Base-by-base conservation (phyloP, 2,329 filamentous ascomycete species). In the Apiospora pterosperma region DNA sequence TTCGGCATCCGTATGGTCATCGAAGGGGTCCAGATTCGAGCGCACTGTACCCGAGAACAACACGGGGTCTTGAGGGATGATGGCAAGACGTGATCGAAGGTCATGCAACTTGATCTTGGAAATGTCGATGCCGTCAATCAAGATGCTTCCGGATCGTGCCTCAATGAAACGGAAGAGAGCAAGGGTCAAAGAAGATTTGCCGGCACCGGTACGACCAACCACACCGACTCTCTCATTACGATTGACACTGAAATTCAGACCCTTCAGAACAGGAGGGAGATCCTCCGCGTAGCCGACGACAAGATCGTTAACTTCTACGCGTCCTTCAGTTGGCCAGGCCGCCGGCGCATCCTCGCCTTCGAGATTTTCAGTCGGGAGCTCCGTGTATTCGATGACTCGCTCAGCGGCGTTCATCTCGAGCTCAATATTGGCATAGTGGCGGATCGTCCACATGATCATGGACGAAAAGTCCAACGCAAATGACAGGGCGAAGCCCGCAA, bases 11-110 rank as follows among this genome's bases (percentile, higher is more conserved):
- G 81, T 84, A 72, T 92, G 87, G 66, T 91, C 82, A 63, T 90
- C 82, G 70, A 94, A 93, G 0, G 92, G 89, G 72, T 96, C 92
- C 5, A 96, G 82, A 71, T 95, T 95, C 52, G 84, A 88, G 48
- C 92, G 84, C 23, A 96, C 81, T 0, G 91, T 93, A 25, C 92
- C 92, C 0, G 89, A 92, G 78, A 96, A 95, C 7, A 96, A 82
- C 1, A 94, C 91, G 0, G 92, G 92, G 69, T 95, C 92, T 77
- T 93, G 69, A 5, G 92, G 92, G 63, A 96, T 95, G 69, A 96
- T 94, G 41, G 91, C 90, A 0, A 96, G 78, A 0, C 91, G 84
- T n/a, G 87, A 89, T 28, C 92, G 86, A 12, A 96, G 80, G 63
- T 90, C 87, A 64, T 90, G 84, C 0, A 94, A 82, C 63, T 85